phyloP scores from a whole-genome alignment of 176 grass and related monocot species.

The Carex scoparia region DNA sequence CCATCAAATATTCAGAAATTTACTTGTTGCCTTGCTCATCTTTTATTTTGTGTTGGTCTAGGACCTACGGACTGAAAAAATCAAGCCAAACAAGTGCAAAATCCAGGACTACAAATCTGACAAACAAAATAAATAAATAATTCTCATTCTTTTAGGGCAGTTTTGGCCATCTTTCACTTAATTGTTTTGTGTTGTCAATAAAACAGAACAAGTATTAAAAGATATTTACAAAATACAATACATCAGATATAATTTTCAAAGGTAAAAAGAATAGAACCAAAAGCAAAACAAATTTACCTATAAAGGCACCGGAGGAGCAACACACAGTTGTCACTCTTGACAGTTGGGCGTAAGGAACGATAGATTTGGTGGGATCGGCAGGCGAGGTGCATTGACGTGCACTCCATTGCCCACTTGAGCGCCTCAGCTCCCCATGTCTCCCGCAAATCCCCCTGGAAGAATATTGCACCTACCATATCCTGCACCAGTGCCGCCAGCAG shows the following conservation, averaged over 20 bases:
- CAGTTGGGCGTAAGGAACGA: slow-evolving; percentile 74
- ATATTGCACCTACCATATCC: slow-evolving; percentile 98
- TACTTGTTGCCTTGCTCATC: background rate
- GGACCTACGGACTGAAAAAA: background rate
- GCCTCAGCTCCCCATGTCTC: slow-evolving; percentile 96
- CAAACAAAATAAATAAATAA: background rate
- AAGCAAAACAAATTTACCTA: slow-evolving; percentile 8
- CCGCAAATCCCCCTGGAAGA: slow-evolving; percentile 95
- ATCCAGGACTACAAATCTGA: background rate
- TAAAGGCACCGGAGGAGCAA: slow-evolving; percentile 83
- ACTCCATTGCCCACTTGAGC: slow-evolving; percentile 98
- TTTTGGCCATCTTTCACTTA: background rate
- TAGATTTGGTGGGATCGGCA: slow-evolving; percentile 97
- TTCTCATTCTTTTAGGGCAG: background rate
- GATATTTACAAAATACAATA: background rate
- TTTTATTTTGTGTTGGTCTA: background rate
- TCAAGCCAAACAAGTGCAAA: background rate
- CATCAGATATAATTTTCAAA: background rate
- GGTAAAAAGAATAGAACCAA: background rate
- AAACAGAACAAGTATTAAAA: background rate
- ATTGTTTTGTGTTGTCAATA: background rate
- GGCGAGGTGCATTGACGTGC: slow-evolving; percentile 82
- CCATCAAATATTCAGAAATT: background rate
- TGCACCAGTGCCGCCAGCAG: slow-evolving; percentile 87
- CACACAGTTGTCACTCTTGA: slow-evolving; percentile 90